A percentile compares a stretch with the other conserved stretches of the same genome.
Evolutionary conservation across 2,329 filamentous ascomycete genomes (phyloP).

Genomic region (Diaporthe sp.): DNA sequence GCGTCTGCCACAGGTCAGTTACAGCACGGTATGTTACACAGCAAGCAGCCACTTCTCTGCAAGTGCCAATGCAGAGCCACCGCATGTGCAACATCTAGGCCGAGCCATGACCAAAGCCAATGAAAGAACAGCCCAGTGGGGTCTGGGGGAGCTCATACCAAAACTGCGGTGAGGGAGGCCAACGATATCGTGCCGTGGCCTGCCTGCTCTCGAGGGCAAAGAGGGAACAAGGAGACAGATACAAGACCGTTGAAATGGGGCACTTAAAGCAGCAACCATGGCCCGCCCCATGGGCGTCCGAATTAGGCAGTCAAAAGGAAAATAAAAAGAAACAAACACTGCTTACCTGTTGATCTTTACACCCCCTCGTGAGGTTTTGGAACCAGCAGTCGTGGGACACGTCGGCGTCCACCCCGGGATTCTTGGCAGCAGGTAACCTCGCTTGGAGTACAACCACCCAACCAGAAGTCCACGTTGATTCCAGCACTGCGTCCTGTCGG

Average conservation of each 20-base stretch:
- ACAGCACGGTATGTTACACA: conserved; percentile 35
- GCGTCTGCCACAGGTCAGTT: conserved; percentile 18
- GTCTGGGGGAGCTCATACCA: conserved; percentile 2
- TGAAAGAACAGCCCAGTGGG: not conserved
- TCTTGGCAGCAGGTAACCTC: conserved; percentile 25
- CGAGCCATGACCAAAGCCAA: conserved; percentile 14
- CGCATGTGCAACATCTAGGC: conserved; percentile 9
- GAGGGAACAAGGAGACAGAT: not conserved
- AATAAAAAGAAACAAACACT: not conserved
- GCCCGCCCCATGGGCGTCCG: not conserved
- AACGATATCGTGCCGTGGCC: not conserved
- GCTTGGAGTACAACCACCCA: conserved; percentile 4
- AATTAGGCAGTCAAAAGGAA: not conserved
- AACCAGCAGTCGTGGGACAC: conserved; percentile 17
- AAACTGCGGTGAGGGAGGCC: conserved; percentile 18
- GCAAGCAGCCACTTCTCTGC: conserved; percentile 28
- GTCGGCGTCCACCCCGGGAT: conserved; percentile 4
- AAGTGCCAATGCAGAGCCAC: conserved; percentile 12
- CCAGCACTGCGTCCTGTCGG: not conserved
- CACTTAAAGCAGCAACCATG: not conserved
- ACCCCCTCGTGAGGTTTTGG: not conserved
- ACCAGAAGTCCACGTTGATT: not conserved
- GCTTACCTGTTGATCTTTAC: not conserved
- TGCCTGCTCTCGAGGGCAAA: conserved; percentile 15
- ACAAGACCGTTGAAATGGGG: not conserved